These are phyloP conservation scores for Pilaira anomala DNA, from an alignment of 192 early-diverging fungal genomes.

Conservation along the genomic window DNA sequence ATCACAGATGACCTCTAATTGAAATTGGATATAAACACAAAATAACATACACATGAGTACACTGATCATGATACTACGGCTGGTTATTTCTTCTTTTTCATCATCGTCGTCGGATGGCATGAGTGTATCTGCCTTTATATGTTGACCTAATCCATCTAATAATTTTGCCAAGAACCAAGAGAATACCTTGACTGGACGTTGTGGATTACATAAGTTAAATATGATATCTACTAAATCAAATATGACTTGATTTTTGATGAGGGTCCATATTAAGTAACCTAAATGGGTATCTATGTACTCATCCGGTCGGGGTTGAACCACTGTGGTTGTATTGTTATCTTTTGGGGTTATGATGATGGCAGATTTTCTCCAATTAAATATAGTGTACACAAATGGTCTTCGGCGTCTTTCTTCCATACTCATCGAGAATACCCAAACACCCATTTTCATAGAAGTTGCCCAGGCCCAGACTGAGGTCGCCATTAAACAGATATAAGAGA, in stretches of 20 bases:
- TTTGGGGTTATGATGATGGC: no score
- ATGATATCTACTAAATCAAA: conserved; percentile 1
- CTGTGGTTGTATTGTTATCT: neutral
- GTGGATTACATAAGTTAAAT: conserved; percentile 3
- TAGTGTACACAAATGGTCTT: conserved; percentile 1
- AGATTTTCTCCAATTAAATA: conserved; percentile 8
- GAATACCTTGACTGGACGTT: conserved; percentile 1
- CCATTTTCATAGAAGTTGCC: conserved; percentile 20
- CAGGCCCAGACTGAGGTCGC: neutral
- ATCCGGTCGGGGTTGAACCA: neutral
- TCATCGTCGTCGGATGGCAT: no score
- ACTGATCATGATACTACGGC: conserved; percentile 4
- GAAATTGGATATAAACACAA: conserved; percentile 18
- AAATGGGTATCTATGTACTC: conserved; percentile 2
- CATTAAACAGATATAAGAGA: conserved; percentile 5
- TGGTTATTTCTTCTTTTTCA: no score
- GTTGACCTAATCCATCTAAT: neutral
- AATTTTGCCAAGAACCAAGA: neutral
- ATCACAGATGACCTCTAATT: conserved; percentile 18
- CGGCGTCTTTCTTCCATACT: conserved; percentile 12
- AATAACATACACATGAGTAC: conserved; percentile 10
- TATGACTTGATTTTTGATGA: neutral
- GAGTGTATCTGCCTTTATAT: no score
- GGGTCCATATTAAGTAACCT: neutral
- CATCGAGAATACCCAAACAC: conserved; percentile 13